phyloP scores from a whole-genome alignment of 148 eudicot genomes.

The Silene conica region DNA sequence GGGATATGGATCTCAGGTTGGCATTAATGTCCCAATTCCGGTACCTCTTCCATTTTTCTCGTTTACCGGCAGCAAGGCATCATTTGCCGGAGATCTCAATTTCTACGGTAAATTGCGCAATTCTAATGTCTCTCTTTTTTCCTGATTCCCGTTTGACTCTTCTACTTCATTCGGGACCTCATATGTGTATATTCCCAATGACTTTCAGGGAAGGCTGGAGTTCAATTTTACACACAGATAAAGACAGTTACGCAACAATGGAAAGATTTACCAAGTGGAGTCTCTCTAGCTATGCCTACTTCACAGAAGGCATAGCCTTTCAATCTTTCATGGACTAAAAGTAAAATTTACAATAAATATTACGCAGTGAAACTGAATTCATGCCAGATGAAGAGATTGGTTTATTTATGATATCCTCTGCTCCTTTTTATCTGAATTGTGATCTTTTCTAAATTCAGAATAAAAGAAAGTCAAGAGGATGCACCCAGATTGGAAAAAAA shows the following conservation, averaged over 20 bases:
- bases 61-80: constrained; percentile 93
- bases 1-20: constrained; percentile 50
- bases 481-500: too few species aligned
- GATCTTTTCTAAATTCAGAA: too few species aligned
- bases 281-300: constrained; percentile 96
- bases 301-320: constrained; percentile 54
- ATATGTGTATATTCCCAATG: neutral
- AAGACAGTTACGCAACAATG: constrained; percentile 97
- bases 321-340: neutral
- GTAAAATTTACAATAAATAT: constrained; percentile 4
- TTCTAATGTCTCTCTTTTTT: neutral
- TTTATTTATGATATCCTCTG: too few species aligned
- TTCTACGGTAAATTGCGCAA: constrained; percentile 62
- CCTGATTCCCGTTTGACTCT: neutral
- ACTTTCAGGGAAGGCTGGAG: constrained; percentile 87
- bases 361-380: too few species aligned
- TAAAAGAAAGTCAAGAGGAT: too few species aligned
- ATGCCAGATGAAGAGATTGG: too few species aligned
- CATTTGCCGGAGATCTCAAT: constrained; percentile 97
- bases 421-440: too few species aligned
- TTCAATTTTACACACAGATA: constrained; percentile 79
- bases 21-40: constrained; percentile 96
- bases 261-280: constrained; percentile 84
- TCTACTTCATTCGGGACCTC: neutral
- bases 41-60: constrained; percentile 96